Evolutionary conservation across 345 rosid genomes (phyloP).

Genomic region (Clausena lansium): DNA sequence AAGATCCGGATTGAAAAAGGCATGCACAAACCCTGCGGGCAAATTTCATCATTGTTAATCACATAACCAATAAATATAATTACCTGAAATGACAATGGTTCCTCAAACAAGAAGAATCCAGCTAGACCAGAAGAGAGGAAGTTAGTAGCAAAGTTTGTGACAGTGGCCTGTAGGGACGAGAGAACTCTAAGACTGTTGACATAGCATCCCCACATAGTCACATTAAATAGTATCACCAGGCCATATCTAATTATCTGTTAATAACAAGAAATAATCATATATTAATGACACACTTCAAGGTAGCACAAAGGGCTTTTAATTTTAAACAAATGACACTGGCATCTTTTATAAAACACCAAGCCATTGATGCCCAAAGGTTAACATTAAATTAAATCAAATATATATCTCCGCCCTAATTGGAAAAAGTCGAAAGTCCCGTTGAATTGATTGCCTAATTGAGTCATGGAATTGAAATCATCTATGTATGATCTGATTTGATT

Average conservation of each 20-base stretch:
- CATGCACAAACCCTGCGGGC: background rate
- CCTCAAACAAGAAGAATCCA: constrained; percentile 71
- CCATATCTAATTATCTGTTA: constrained; percentile 59
- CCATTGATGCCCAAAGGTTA: background rate
- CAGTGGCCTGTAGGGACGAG: constrained; percentile 86
- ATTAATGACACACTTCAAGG: background rate
- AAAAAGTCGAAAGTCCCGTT: background rate
- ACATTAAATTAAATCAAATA: no score
- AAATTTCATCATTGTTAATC: background rate
- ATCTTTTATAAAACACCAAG: background rate
- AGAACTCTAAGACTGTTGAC: constrained; percentile 85
- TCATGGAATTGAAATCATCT: constrained; percentile 1
- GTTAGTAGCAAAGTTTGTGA: constrained; percentile 80
- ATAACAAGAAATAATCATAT: background rate
- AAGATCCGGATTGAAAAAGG: background rate
- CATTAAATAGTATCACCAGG: constrained; percentile 59
- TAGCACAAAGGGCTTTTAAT: no score
- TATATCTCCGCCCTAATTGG: background rate
- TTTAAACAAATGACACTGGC: background rate
- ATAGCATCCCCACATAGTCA: constrained; percentile 91
- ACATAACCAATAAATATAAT: background rate
- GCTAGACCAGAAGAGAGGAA: constrained; percentile 83
- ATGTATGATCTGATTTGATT: background rate
- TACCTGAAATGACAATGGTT: constrained; percentile 58
- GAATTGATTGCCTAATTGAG: background rate